Conservation (phyloP, 2,329 filamentous ascomycete genomes). For the Clarireedia homoeocarpa region DNA sequence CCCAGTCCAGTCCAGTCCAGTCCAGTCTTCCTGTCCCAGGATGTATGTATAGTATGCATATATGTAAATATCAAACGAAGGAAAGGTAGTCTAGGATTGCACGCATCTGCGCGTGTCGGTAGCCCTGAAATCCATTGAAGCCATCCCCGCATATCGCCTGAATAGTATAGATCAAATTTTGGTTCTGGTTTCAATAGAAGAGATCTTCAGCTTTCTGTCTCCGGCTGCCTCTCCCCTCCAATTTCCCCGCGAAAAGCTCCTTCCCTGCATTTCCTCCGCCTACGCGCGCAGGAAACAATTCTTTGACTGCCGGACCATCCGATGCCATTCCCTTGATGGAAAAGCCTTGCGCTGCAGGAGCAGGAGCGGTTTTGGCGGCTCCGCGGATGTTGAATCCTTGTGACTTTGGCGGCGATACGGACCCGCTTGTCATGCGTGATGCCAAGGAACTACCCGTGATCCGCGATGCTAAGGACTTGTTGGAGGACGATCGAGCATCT, state of each 20-base stretch:
- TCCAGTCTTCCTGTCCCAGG: too few relatives aligned
- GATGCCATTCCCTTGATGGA: conserved; percentile 62
- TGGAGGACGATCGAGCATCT: conserved; percentile 21
- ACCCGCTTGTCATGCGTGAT: conserved; percentile 7
- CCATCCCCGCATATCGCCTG: background rate
- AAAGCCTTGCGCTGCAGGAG: conserved; percentile 41
- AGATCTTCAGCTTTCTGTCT: conserved; percentile 66
- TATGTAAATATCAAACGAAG: too few relatives aligned
- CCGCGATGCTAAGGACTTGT: conserved; percentile 17
- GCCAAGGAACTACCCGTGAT: conserved; percentile 22
- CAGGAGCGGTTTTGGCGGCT: conserved; percentile 37
- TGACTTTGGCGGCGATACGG: conserved; percentile 21
- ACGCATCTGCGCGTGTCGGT: too few relatives aligned
- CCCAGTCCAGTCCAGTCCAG: too few relatives aligned
- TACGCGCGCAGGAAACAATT: conserved; percentile 62
- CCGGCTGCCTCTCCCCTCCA: conserved; percentile 48
- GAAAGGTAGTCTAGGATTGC: too few relatives aligned
- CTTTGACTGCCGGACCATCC: conserved; percentile 43
- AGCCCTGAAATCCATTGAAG: too few relatives aligned
- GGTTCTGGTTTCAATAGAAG: conserved; percentile 43
- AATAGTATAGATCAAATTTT: background rate
- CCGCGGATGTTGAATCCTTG: conserved; percentile 52
- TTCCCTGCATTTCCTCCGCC: conserved; percentile 51
- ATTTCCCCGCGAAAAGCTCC: conserved; percentile 58
- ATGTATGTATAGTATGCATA: too few relatives aligned